Evolutionary conservation across 2,329 filamentous ascomycete genomes (phyloP).

Genomic region (Trichoderma koningii): DNA sequence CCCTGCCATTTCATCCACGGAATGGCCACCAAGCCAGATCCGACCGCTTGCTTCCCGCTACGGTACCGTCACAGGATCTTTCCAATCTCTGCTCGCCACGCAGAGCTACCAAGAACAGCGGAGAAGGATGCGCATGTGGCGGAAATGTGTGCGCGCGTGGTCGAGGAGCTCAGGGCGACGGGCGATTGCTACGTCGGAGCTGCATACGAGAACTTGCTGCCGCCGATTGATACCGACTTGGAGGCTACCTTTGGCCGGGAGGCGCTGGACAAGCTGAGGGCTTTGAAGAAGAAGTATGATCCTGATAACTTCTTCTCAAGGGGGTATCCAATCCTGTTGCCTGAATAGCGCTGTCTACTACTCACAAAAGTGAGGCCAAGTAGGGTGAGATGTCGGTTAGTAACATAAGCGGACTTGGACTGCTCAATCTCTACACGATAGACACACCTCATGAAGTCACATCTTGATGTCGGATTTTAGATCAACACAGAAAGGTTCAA

Average conservation of each 20-base stretch:
- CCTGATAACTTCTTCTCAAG: constrained; percentile 16
- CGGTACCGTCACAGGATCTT: constrained; percentile 18
- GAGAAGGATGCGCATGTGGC: neutral
- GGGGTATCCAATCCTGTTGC: constrained; percentile 9
- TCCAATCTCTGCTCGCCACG: neutral
- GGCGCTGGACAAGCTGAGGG: neutral
- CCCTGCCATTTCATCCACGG: constrained; percentile 2
- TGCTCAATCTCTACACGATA: too few relatives aligned
- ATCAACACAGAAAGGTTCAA: too few relatives aligned
- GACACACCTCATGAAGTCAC: too few relatives aligned
- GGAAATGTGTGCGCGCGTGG: neutral
- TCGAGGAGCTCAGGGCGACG: neutral
- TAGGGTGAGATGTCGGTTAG: too few relatives aligned
- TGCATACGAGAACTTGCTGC: constrained; percentile 11
- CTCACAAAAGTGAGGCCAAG: too few relatives aligned
- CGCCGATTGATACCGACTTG: neutral
- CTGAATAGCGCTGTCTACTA: neutral
- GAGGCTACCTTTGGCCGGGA: constrained; percentile 11
- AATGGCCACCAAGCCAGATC: neutral
- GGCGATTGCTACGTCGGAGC: neutral
- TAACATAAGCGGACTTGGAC: too few relatives aligned
- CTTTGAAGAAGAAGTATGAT: constrained; percentile 15
- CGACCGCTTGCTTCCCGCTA: neutral
- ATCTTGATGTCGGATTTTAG: too few relatives aligned
- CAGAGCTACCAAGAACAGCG: neutral